phyloP scores from a whole-genome alignment of 2,329 filamentous ascomycete species.

The Pseudocercospora musae region DNA sequence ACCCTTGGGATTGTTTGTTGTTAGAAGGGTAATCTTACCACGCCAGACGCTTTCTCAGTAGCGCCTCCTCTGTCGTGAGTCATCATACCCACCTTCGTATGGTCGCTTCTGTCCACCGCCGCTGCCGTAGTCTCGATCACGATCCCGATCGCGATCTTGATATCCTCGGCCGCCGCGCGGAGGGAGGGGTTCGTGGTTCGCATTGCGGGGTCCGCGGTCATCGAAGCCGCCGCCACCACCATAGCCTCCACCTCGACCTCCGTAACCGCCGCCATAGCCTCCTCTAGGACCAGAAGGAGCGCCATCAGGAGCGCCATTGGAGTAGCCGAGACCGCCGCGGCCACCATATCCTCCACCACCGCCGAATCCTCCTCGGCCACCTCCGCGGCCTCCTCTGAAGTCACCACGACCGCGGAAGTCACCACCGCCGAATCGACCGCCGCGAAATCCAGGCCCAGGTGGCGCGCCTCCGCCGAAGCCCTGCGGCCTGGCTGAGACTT shows the following conservation, averaged over 20 bases:
- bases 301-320: conserved; percentile 44
- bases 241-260: conserved; percentile 35
- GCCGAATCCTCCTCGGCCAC: conserved; percentile 40
- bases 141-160: conserved; percentile 41
- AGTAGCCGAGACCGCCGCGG: conserved; percentile 39
- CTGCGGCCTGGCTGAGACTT: conserved; percentile 65
- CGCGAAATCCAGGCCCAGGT: conserved; percentile 50
- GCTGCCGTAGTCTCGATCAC: conserved; percentile 39
- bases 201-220: conserved; percentile 59
- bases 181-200: conserved; percentile 81
- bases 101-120: conserved; percentile 54
- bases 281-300: conserved; percentile 48
- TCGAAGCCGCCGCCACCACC: conserved; percentile 36
- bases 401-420: conserved; percentile 55
- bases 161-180: conserved; percentile 57
- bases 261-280: conserved; percentile 32
- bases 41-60: conserved; percentile 43
- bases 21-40: conserved; percentile 23
- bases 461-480: conserved; percentile 52
- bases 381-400: conserved; percentile 44
- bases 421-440: conserved; percentile 56
- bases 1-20: conserved; percentile 13
- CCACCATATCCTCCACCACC: conserved; percentile 32
- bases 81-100: conserved; percentile 79
- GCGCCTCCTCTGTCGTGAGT: conserved; percentile 60